Conservation (phyloP, 108 stramenopile genomes). For the Cyclotella kingstonii region DNA sequence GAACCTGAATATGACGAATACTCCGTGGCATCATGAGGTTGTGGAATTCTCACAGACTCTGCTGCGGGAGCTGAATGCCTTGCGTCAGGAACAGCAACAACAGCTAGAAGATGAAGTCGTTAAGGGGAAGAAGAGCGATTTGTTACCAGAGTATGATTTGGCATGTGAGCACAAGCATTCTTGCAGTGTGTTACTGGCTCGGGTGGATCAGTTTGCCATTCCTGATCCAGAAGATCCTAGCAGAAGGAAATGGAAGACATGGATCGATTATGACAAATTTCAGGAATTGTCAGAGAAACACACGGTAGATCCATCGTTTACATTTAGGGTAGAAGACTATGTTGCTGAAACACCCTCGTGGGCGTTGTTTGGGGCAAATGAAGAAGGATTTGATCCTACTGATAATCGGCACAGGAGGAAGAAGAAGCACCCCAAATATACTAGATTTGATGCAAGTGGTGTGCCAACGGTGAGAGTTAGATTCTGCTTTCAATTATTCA, state of each 20-base stretch:
- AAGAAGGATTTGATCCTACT: constrained; percentile 94
- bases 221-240: constrained; percentile 57
- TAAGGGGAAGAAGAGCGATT: constrained; percentile 53
- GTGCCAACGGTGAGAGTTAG: constrained; percentile 55
- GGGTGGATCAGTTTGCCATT: constrained; percentile 82
- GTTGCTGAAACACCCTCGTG: constrained; percentile 83
- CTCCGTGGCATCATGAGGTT: constrained; percentile 96
- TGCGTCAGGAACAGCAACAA: constrained; percentile 56
- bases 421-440: constrained; percentile 80
- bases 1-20: constrained; percentile 94
- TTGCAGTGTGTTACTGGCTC: constrained; percentile 88
- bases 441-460: constrained; percentile 66
- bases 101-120: too few species aligned
- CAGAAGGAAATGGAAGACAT: constrained; percentile 87
- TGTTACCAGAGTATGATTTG: constrained; percentile 77
- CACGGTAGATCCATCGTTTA: constrained; percentile 60
- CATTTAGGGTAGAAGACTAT: constrained; percentile 85
- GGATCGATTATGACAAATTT: constrained; percentile 96
- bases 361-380: constrained; percentile 89
- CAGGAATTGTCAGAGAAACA: constrained; percentile 66
- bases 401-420: constrained; percentile 82
- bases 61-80: constrained; percentile 54
- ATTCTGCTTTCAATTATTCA: not conserved
- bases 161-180: constrained; percentile 96
- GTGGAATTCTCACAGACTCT: constrained; percentile 66